phyloP scores from a whole-genome alignment of 306 rosid species.

The Crataegus laevigata region DNA sequence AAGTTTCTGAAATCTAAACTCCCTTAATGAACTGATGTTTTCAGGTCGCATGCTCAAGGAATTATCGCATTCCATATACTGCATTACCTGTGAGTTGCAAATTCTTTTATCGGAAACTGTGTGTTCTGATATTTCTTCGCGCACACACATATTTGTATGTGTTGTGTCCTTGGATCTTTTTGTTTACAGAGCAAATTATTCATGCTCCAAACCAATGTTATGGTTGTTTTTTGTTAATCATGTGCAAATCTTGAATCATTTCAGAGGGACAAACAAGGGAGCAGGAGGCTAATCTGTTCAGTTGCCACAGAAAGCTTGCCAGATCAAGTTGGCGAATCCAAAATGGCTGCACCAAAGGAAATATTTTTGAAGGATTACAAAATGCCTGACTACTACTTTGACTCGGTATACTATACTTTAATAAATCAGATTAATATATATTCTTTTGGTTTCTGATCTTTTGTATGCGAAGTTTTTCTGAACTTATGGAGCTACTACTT shows the following conservation, averaged over 20 bases:
- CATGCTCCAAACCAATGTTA: neutral
- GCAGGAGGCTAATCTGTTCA: slow-evolving; percentile 61
- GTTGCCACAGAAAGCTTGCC: slow-evolving; percentile 60
- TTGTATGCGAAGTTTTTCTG: neutral
- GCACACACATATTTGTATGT: neutral
- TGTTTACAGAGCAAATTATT: neutral
- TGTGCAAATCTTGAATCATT: slow-evolving; percentile 21
- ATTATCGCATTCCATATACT: slow-evolving; percentile 24
- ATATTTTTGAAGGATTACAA: slow-evolving; percentile 86
- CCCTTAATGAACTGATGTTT: slow-evolving; percentile 9
- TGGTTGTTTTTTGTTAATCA: slow-evolving; percentile 8
- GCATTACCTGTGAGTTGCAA: slow-evolving; percentile 47
- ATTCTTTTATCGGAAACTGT: slow-evolving; percentile 3
- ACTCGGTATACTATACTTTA: slow-evolving; percentile 34
- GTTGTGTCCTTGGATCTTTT: neutral
- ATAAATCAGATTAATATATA: slow-evolving; percentile 12
- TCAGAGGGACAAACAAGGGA: slow-evolving; percentile 49
- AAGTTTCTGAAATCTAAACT: slow-evolving; percentile 11
- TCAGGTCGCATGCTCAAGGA: slow-evolving; percentile 41
- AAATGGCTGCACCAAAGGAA: slow-evolving; percentile 78
- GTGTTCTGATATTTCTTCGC: slow-evolving; percentile 8
- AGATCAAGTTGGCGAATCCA: slow-evolving; percentile 58
- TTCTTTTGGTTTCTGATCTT: slow-evolving; percentile 13
- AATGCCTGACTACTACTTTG: slow-evolving; percentile 89
- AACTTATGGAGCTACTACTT: slow-evolving; percentile 14